These are phyloP conservation scores for Saturnispora diversa DNA, from an alignment of 805 yeast species.

Conservation along the genomic window DNA sequence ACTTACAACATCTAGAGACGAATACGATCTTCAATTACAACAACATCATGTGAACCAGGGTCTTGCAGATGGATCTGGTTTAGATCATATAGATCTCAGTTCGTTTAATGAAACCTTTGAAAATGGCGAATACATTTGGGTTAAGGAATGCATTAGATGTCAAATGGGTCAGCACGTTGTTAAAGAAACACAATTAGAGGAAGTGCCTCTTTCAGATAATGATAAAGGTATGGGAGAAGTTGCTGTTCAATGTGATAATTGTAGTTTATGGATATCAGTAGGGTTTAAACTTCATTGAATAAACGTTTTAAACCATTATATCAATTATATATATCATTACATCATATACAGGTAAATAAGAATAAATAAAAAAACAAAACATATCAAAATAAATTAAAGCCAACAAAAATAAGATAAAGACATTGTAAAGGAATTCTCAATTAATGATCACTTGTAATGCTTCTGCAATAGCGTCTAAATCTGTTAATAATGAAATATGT, in stretches of 20 bases:
- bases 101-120: slow-evolving; percentile 4
- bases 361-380: no score
- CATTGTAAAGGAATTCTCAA: slow-evolving; percentile 33
- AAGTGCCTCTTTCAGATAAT: slow-evolving; percentile 17
- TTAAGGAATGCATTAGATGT: slow-evolving; percentile 63
- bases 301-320: neutral
- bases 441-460: slow-evolving; percentile 59
- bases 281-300: neutral
- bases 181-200: slow-evolving; percentile 49
- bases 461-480: slow-evolving; percentile 59
- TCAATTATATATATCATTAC: neutral
- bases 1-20: slow-evolving; percentile 38
- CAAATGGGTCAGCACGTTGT: slow-evolving; percentile 2
- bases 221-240: slow-evolving; percentile 42
- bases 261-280: slow-evolving; percentile 82
- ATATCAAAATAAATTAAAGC: no score
- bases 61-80: slow-evolving; percentile 61
- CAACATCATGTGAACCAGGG: slow-evolving; percentile 32
- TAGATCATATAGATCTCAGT: slow-evolving; percentile 18
- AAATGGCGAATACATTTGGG: slow-evolving; percentile 26
- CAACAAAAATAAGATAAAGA: no score
- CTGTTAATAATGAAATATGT: slow-evolving; percentile 75
- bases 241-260: slow-evolving; percentile 70
- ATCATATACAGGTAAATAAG: no score
- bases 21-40: slow-evolving; percentile 46